Conservation (phyloP, 805 yeast species). For the Nakazawaea ambrosiae region DNA sequence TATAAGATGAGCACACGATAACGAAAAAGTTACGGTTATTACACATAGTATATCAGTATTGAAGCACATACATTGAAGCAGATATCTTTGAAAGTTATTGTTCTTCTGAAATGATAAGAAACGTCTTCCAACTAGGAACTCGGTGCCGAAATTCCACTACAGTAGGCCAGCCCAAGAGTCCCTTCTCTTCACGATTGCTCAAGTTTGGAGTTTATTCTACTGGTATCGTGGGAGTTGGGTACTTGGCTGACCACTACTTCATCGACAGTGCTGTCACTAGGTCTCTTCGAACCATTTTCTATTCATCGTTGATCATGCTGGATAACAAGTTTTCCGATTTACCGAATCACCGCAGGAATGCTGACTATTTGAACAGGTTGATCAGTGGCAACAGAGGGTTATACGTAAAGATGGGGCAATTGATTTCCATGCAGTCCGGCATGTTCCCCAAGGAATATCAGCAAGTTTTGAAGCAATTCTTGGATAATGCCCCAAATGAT, state of each 20-base stretch:
- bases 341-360: slow-evolving; percentile 51
- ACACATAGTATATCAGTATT: too few relatives aligned
- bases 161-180: too few relatives aligned
- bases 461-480: slow-evolving; percentile 45
- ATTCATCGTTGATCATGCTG: slow-evolving; percentile 43
- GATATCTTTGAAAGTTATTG: too few relatives aligned
- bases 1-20: too few relatives aligned
- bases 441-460: slow-evolving; percentile 63
- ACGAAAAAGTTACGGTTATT: too few relatives aligned
- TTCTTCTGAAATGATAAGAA: too few relatives aligned
- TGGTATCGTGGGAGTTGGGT: slow-evolving; percentile 14
- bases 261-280: slow-evolving; percentile 47
- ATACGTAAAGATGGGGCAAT: slow-evolving; percentile 74
- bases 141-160: too few relatives aligned
- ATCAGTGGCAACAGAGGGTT: slow-evolving; percentile 46
- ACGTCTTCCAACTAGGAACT: too few relatives aligned
- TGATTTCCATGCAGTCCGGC: slow-evolving; percentile 67
- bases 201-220: not conserved
- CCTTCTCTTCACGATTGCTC: too few relatives aligned
- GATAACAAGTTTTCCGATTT: slow-evolving; percentile 51
- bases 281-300: slow-evolving; percentile 42
- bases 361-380: slow-evolving; percentile 41
- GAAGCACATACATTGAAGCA: too few relatives aligned
- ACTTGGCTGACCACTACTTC: slow-evolving; percentile 27
- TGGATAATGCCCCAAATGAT: slow-evolving; percentile 64